phyloP scores from a whole-genome alignment of 2,329 filamentous ascomycete genomes.

The Alternaria postmessia region DNA sequence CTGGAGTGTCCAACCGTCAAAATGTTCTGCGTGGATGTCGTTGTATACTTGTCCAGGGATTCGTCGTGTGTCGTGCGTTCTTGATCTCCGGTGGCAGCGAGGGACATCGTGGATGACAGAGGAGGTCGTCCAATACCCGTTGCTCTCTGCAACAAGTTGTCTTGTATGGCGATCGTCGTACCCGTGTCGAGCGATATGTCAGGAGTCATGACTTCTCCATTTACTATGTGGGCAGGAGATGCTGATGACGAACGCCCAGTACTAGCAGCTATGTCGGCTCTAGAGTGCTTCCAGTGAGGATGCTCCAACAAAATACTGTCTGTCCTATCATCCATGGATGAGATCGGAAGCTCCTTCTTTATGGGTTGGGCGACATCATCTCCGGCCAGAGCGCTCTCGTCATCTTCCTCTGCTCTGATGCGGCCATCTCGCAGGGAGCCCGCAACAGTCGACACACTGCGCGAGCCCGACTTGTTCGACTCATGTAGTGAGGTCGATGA shows the following conservation, averaged over 20 bases:
- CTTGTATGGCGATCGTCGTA: neutral
- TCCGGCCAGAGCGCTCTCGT: conserved; percentile 43
- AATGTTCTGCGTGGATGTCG: neutral
- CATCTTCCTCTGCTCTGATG: conserved; percentile 28
- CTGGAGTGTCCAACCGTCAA: neutral
- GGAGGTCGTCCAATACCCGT: neutral
- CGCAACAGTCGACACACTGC: neutral
- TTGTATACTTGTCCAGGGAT: neutral
- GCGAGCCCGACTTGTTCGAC: neutral
- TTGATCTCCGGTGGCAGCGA: neutral
- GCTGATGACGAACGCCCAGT: neutral
- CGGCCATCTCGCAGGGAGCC: conserved; percentile 22
- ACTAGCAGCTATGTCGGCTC: neutral
- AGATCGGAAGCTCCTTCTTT: neutral
- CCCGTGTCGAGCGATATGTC: neutral
- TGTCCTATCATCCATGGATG: neutral
- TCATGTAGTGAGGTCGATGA: conserved; percentile 9
- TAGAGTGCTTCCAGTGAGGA: neutral
- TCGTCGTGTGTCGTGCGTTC: neutral
- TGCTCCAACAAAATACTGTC: conserved; percentile 3
- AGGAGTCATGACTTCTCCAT: neutral
- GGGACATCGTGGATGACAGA: neutral
- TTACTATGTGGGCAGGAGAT: neutral
- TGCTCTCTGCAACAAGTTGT: neutral
- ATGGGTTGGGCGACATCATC: conserved; percentile 42